Evolutionary conservation across 2,329 filamentous ascomycete species (phyloP), one percentile per base, ranked within the genome.

Genomic region (Ascochyta koolunga): DNA sequence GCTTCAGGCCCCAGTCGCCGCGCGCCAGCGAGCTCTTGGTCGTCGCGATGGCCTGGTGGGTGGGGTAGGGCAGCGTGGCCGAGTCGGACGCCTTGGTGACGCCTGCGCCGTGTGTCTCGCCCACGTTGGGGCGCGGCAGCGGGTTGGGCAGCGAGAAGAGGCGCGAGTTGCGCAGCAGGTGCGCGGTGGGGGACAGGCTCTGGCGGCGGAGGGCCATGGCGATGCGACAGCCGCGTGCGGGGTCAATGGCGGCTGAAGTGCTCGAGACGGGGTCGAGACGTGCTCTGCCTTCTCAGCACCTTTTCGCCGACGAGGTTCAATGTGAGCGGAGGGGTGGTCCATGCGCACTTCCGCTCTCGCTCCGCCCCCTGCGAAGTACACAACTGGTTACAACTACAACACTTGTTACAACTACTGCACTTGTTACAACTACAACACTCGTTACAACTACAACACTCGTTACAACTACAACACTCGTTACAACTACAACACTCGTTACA

Each of bases 1-100:
- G 83, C 79, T 98, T 98, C 66, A 97, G 79, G 13, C 93, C 93
- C 93, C 93, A 98, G 70, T 98, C 93, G 31, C 93, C 93, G 68
- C 85, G 85, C 35, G 82, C 79, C 21, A 91, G 83, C 7, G 92
- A 93, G 16, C 86, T 82, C 38, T 83, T 78, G 5, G 91, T 88
- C 0, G 91, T 93, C 13, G 88, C 87, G 70, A 98, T 89, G 58
- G 92, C 85, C 71, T 95, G 90, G 72, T 89, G 84, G 46, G 87
- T 91, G n/a, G 93, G 93, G 76, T 89, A 89, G 25, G 86, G 83
- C 56, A 85, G 82, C 13, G 93, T 98, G 37, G 89, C 86, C 19
- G 86, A 87, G 48, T 86, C 80, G 15, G 89, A 92, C 58, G 79
- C 76, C 58, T 78, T 80, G 49, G 77, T 77, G 36, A 75, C 38